These are phyloP conservation scores for Sphagnurus paluster DNA, from an alignment of 1,284 basidiomycete species.

Conservation along the genomic window DNA sequence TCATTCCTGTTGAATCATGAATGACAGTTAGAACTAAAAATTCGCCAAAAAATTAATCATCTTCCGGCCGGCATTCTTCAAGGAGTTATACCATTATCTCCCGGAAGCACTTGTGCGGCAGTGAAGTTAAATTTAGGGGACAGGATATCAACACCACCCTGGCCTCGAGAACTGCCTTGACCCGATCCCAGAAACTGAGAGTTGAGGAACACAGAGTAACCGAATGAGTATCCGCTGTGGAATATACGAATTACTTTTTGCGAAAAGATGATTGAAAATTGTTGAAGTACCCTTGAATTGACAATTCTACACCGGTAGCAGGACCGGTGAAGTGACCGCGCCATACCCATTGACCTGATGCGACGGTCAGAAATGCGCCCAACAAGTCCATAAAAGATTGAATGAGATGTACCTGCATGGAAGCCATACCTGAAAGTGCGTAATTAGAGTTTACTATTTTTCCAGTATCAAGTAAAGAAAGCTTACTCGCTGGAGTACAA, in stretches of 20 bases:
- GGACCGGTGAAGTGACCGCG: constrained; percentile 44
- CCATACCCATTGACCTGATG: constrained; percentile 35
- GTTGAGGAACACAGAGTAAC: constrained; percentile 47
- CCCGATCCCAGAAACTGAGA: constrained; percentile 43
- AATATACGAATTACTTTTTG: background rate
- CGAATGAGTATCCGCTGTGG: constrained; percentile 42
- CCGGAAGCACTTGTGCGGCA: constrained; percentile 20
- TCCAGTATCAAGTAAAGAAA: background rate
- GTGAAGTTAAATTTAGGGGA: constrained; percentile 33
- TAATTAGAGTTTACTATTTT: background rate
- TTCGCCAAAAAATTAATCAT: background rate
- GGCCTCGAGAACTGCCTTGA: constrained; percentile 36
- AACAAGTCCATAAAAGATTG: background rate
- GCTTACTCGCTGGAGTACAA: constrained; percentile 39
- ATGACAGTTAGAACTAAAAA: constrained; percentile 31
- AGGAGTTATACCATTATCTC: constrained; percentile 5
- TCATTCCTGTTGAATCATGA: constrained; percentile 36
- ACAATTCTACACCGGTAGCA: constrained; percentile 40
- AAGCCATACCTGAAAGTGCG: constrained; percentile 33
- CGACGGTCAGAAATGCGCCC: background rate
- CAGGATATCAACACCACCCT: constrained; percentile 32
- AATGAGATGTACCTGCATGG: constrained; percentile 37
- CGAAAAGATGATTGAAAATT: background rate
- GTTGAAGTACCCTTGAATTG: constrained; percentile 38
- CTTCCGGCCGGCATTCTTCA: background rate